A percentile compares a stretch with the other conserved stretches of the same genome.
Conservation (phyloP, 169 alveolate species). For the Plasmodium gallinaceum region DNA sequence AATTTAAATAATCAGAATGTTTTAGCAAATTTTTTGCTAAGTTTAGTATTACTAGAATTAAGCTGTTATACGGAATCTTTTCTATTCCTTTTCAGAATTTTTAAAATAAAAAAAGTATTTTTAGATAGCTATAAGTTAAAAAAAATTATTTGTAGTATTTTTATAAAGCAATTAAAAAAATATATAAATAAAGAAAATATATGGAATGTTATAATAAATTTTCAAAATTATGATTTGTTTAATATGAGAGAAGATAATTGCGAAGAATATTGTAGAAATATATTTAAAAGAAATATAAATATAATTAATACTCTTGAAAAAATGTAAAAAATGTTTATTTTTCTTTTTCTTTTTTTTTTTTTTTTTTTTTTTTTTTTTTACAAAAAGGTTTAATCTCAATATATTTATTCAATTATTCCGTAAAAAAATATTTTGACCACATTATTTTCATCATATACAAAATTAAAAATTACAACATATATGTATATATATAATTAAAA, state of each 20-base stretch:
- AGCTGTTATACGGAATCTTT: slow-evolving; percentile 76
- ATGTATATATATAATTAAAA: not conserved
- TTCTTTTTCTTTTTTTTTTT: not conserved
- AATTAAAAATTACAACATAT: too few species aligned
- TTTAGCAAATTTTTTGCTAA: slow-evolving; percentile 60
- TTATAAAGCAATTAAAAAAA: slow-evolving; percentile 65
- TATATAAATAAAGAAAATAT: slow-evolving; percentile 27
- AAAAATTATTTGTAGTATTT: slow-evolving; percentile 48
- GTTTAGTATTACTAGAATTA: slow-evolving; percentile 61
- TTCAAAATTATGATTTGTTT: slow-evolving; percentile 54
- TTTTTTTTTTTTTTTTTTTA: not conserved
- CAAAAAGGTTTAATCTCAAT: not conserved
- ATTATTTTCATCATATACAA: too few species aligned
- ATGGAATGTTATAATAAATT: slow-evolving; percentile 56
- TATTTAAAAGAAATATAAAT: slow-evolving; percentile 48
- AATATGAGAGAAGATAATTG: slow-evolving; percentile 50
- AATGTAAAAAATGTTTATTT: not conserved
- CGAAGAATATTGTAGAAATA: slow-evolving; percentile 28
- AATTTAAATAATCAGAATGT: slow-evolving; percentile 59
- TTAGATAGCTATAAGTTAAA: slow-evolving; percentile 72
- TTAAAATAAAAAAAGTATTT: slow-evolving; percentile 63
- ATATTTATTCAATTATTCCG: too few species aligned
- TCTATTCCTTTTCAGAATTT: slow-evolving; percentile 55
- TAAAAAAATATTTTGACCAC: too few species aligned
- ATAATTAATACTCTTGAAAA: slow-evolving; percentile 39